Base-by-base conservation (phyloP, 495 filamentous ascomycete genomes). In the Ascodesmis nigricans region DNA sequence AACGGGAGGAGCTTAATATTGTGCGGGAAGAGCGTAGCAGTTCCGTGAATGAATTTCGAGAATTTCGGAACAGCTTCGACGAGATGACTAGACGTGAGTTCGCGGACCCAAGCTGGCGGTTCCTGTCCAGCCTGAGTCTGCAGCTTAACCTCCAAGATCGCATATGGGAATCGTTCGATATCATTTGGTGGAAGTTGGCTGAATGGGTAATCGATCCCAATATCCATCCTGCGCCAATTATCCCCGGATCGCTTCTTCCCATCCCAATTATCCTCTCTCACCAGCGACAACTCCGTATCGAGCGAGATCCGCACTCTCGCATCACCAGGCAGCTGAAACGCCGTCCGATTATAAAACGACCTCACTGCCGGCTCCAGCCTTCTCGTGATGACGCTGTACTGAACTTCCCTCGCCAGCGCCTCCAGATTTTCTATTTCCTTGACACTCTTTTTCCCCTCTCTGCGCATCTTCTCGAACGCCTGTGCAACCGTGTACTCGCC, bases 41-140 rank as follows among this genome's bases (percentile, higher is more conserved):
- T 76, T 31, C 87, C 87, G 54, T 99, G 87, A 40, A 99, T 99
- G 55, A 95, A 99, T 58, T 99, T 99, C 46, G 81, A 91, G 61
- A 92, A 99, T 51, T 99, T 99, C 32, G 87, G 87, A 1, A 95
- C 83, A 1, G 90, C 87, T 54, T 99, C 87, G 9, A 99, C 87
- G 16, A 99, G 65, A 54, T 99, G 87, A 45, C 77, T 87, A 10
- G 79, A 65, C 15, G 78, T 87, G 26, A 99, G 62, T 43, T 92
- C 80, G 7, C 78, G 73, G 37, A 93, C 84, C 87, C 87, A 99
- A 47, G 83, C 72, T 0, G 87, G 87, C 15, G 90, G 87, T 47
- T 92, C 82, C 54, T 93, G 83, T n/a, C 90, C 87, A 21, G 75
- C 72, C 55, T 91, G 82, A 1, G 90, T 99, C 56, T 95, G 90